Percentiles rank a stretch among this genome's conserved stretches.
Conservation (phyloP, 495 filamentous ascomycete species). For the Cairneyella variabilis region DNA sequence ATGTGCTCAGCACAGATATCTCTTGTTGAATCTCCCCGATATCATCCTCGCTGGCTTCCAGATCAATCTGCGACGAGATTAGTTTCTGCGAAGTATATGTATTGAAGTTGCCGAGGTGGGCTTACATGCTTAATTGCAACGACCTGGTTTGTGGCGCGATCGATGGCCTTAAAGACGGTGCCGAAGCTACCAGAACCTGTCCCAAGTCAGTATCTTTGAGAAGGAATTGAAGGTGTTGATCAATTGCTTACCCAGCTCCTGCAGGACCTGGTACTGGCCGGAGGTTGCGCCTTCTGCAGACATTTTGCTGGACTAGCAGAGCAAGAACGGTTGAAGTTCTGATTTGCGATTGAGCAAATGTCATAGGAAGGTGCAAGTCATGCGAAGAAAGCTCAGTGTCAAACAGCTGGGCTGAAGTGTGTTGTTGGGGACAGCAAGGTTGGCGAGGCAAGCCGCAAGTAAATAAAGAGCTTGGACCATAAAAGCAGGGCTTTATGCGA, state of each 20-base stretch:
- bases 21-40: slow-evolving; percentile 98
- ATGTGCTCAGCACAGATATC: slow-evolving; percentile 92
- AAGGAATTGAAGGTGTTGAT: neutral
- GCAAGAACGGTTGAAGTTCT: slow-evolving; percentile 5
- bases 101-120: slow-evolving; percentile 16
- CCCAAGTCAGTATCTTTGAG: neutral
- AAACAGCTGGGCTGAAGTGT: neutral
- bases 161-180: slow-evolving; percentile 92
- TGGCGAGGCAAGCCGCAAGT: too few relatives aligned
- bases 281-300: slow-evolving; percentile 63
- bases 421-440: too few relatives aligned
- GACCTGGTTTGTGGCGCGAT: slow-evolving; percentile 77
- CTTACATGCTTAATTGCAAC: slow-evolving; percentile 89
- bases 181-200: slow-evolving; percentile 73
- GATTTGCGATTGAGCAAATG: slow-evolving; percentile 3
- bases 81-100: too few relatives aligned
- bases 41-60: slow-evolving; percentile 96
- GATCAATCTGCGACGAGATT: slow-evolving; percentile 74
- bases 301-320: slow-evolving; percentile 21
- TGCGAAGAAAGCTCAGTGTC: neutral
- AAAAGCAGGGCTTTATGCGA: too few relatives aligned
- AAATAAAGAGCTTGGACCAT: too few relatives aligned
- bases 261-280: slow-evolving; percentile 80
- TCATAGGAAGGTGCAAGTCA: slow-evolving; percentile 3
- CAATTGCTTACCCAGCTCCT: slow-evolving; percentile 64